Percentiles rank a stretch among this genome's conserved stretches.
Evolutionary conservation across 1,139 yeast genomes (phyloP).

Genomic region (Kluyveromyces marxianus): DNA sequence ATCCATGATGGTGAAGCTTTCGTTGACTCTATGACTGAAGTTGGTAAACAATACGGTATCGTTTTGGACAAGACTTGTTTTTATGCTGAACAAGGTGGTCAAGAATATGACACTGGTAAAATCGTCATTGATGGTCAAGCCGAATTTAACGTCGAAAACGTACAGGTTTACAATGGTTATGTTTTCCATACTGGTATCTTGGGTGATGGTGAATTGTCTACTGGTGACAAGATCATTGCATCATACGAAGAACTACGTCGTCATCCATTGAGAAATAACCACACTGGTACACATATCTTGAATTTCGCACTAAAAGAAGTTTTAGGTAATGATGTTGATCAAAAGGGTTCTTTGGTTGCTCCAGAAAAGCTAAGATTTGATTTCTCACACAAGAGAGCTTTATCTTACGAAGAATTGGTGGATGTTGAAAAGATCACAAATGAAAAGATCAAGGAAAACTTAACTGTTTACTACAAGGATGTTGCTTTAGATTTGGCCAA

Average conservation of each 20-base stretch:
- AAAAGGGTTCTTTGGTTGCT: slow-evolving; percentile 94
- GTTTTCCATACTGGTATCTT: slow-evolving; percentile 89
- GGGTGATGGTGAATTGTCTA: slow-evolving; percentile 63
- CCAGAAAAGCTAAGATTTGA: slow-evolving; percentile 94
- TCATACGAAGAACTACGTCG: slow-evolving; percentile 90
- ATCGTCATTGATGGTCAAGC: slow-evolving; percentile 79
- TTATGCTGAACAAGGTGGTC: slow-evolving; percentile 99
- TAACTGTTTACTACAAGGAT: slow-evolving; percentile 72
- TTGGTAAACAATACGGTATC: slow-evolving; percentile 62
- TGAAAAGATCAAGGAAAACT: slow-evolving; percentile 61
- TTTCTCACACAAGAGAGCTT: slow-evolving; percentile 83
- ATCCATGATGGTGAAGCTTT: slow-evolving; percentile 65
- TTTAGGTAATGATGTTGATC: slow-evolving; percentile 83
- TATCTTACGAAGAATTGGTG: slow-evolving; percentile 60
- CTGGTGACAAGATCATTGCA: slow-evolving; percentile 70
- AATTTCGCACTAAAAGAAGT: slow-evolving; percentile 83
- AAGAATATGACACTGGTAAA: slow-evolving; percentile 91
- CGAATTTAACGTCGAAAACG: slow-evolving; percentile 86
- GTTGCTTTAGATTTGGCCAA: slow-evolving; percentile 69
- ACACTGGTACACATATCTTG: slow-evolving; percentile 94
- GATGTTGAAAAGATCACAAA: slow-evolving; percentile 71
- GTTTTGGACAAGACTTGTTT: slow-evolving; percentile 85
- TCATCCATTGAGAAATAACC: slow-evolving; percentile 95
- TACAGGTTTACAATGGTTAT: slow-evolving; percentile 88
- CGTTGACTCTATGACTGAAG: slow-evolving; percentile 38